These are phyloP conservation scores for Triticum aestivum DNA, from an alignment of 176 grass and related monocot genomes.

Conservation along the genomic window DNA sequence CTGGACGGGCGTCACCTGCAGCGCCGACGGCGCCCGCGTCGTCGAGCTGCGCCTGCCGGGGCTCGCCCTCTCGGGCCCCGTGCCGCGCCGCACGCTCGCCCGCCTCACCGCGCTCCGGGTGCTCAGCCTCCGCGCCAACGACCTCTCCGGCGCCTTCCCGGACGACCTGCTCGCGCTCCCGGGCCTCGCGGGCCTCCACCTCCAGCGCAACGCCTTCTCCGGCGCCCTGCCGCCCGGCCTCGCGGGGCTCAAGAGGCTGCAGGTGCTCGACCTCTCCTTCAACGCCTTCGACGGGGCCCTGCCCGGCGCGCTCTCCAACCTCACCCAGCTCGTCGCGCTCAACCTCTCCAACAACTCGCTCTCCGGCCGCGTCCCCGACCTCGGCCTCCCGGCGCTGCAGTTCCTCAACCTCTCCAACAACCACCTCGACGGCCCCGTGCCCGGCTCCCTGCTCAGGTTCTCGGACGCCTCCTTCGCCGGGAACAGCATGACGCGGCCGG, in stretches of 20 bases:
- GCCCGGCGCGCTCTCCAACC: conserved; percentile 43
- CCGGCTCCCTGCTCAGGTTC: conserved; percentile 44
- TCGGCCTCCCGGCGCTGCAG: conserved; percentile 55
- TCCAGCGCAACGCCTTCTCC: conserved; percentile 79
- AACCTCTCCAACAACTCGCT: conserved; percentile 97
- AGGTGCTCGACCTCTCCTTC: conserved; percentile 81
- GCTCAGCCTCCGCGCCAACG: conserved; percentile 91
- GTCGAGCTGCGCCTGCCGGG: conserved; percentile 70
- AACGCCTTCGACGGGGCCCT: conserved; percentile 62
- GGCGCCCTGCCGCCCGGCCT: conserved; percentile 29
- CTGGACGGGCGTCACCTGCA: conserved; percentile 94
- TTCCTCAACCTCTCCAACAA: conserved; percentile 86
- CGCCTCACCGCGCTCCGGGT: conserved; percentile 67
- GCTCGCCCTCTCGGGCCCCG: conserved; percentile 53
- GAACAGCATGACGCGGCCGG: conserved; percentile 31
- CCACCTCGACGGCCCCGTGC: conserved; percentile 60
- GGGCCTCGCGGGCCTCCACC: conserved; percentile 68
- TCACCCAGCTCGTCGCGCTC: conserved; percentile 54
- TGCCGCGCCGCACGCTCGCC: conserved; percentile 60
- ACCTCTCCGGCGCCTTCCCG: conserved; percentile 52
- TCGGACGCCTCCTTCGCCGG: conserved; percentile 49
- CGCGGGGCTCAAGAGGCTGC: conserved; percentile 18
- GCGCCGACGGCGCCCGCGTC: conserved; percentile 49
- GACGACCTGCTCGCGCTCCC: conserved; percentile 54
- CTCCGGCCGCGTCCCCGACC: conserved; percentile 62